Evolutionary conservation across 2,329 filamentous ascomycete species (phyloP).

Genomic region (Botryotinia convoluta): DNA sequence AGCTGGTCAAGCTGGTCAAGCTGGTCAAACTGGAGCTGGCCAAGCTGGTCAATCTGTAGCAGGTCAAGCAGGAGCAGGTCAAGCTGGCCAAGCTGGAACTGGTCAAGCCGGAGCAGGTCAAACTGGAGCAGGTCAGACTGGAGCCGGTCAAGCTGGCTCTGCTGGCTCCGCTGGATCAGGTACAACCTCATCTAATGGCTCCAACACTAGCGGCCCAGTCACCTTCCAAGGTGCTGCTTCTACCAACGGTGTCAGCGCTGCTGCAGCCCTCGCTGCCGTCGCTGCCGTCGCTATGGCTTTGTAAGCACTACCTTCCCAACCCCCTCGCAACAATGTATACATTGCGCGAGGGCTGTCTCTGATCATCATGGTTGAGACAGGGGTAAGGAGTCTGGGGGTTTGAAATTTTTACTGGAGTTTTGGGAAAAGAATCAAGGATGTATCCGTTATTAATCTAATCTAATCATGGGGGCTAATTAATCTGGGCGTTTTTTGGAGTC

Average conservation of each 20-base stretch:
- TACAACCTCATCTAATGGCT: not conserved
- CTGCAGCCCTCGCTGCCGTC: conserved; percentile 4
- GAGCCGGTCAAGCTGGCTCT: not conserved
- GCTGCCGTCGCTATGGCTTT: not conserved
- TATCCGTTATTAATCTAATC: not conserved
- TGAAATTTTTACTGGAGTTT: not conserved
- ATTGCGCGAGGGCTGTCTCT: not conserved
- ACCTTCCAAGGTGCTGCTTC: not conserved
- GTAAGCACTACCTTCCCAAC: not conserved
- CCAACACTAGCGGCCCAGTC: not conserved
- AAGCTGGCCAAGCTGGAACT: too few relatives aligned
- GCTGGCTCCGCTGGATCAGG: not conserved
- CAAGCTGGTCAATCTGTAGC: not conserved
- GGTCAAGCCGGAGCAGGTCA: not conserved
- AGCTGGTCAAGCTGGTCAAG: fast-evolving
- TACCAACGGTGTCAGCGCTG: too few relatives aligned
- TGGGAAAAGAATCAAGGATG: not conserved
- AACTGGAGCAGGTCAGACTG: not conserved
- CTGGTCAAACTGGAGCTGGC: too few relatives aligned
- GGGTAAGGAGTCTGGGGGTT: not conserved
- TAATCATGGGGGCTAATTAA: not conserved
- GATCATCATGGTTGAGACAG: not conserved
- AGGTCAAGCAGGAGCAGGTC: not conserved
- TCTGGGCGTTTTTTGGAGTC: not conserved
- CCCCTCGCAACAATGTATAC: not conserved